Base-by-base conservation (phyloP, 1,139 yeast genomes). In the Diutina mesorugosa region DNA sequence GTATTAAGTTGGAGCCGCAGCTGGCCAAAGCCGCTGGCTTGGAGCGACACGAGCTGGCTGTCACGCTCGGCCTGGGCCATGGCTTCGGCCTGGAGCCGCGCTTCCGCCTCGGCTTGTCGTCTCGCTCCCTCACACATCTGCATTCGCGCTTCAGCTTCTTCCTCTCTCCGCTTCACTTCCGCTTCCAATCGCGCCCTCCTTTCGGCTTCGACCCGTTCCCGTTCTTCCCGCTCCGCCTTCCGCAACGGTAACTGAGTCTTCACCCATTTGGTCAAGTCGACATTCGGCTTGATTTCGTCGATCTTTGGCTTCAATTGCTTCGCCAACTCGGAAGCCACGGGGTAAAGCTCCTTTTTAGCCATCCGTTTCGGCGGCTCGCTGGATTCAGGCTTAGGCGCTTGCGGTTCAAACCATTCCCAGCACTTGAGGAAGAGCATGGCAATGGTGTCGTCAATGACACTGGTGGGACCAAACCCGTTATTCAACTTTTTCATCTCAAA, bases 381-480 rank as follows among this genome's bases (percentile, higher is more conserved):
- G 10, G 45, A 14, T n/a, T n/a, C 53, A 16, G 77, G 75, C 0
- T 26, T 55, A 55, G 26, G 8, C 2, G 26, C 8, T 10, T 45
- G 12, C 5, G 55, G 30, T 6, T 57, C 59, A 26, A 57, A 58
- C 55, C 61, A 59, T n/a, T 66, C 61, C 59, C 73, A 85, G 8
- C 87, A 67, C 56, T 72, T 73, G 61, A 88, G 69, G 64, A 78
- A 89, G 0, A 87, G 66, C 1, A 86, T 78, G 38, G 85, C 85
- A 59, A 83, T 80, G 0, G 90, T 78, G 62, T 89, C 95, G 65
- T 89, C 96, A 47, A 87, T 79, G 35, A 81, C 72, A 0, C 93
- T 85, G 0, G 95, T 87, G 0, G 95, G 85, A 0, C 91, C 93
- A 66, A 84, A 85, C 0, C 96, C 96, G 64, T 84, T 87, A 59